Evolutionary conservation across 495 filamentous ascomycete genomes (phyloP), one percentile per base, ranked within the genome.

Genomic region (Cercophora samala): DNA sequence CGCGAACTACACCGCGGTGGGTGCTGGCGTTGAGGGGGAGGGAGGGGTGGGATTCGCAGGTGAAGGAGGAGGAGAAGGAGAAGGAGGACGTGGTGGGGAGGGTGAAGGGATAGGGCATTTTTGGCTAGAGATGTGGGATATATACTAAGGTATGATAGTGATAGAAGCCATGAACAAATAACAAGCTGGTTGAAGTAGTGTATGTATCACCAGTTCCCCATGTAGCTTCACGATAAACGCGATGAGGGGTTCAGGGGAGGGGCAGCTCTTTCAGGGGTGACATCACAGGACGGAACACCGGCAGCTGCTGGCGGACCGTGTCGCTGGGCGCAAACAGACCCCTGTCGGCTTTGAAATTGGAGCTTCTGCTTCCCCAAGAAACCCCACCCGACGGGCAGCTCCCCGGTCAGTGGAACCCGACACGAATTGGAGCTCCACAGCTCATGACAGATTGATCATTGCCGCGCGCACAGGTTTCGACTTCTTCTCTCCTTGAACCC

Each of bases 51-150:
- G 90, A 90, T 62, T 85, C 82, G 63, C 87, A 90, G 63, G 74
- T 80, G 72, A 93, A 87, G 78, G 82, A 88, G 21, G 86, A 80
- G 9, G 91, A 87, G 74, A 96, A 94, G 51, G 89, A 89, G 70
- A 93, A 86, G 55, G 87, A 83, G 2, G 91, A 95, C 23, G 93
- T 96, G 22, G 93, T 97, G 3, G 93, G 91, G 51, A 97, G 85
- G 37, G 83, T 80, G 72, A 93, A 96, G 21, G 89, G 88, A 76
- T 89, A 97, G 55, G 94, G 92, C 93, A 97, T 97, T 37, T n/a
- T 66, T 85, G 53, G 53, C 4, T 56, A 46, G 37, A 17, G 37
- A 46, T 13, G 37, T 3, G 6, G 37, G 6, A 29, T 29, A 29
- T 6, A 29, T 29, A 29, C n/a, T 32, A 4, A 32, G 29, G 29